A percentile compares a stretch with the other conserved stretches of the same genome.
Conservation (phyloP, 495 filamentous ascomycete genomes). For the Aspergillus sclerotioniger region DNA sequence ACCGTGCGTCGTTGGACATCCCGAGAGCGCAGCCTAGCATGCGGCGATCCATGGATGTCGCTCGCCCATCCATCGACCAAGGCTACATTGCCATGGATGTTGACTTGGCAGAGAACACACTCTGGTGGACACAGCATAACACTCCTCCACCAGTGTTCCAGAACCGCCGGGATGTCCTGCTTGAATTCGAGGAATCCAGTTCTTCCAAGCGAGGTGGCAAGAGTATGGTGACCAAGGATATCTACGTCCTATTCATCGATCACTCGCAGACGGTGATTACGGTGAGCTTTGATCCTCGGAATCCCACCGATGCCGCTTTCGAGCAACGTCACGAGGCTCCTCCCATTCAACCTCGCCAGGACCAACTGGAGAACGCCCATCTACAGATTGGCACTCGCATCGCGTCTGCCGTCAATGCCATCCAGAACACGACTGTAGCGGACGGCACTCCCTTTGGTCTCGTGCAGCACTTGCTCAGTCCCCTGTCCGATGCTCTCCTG, state of each 20-base stretch:
- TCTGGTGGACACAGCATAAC: constrained; percentile 79
- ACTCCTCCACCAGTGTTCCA: constrained; percentile 78
- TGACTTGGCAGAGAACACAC: constrained; percentile 66
- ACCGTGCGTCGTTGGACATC: constrained; percentile 70
- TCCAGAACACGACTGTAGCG: constrained; percentile 76
- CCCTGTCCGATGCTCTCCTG: constrained; percentile 68
- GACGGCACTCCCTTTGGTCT: constrained; percentile 79
- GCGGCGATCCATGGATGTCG: constrained; percentile 72
- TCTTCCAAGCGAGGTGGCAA: constrained; percentile 66
- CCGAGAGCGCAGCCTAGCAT: constrained; percentile 46
- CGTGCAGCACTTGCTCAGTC: constrained; percentile 71
- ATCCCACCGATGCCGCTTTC: constrained; percentile 66
- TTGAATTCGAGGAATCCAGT: constrained; percentile 76
- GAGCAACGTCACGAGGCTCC: constrained; percentile 88
- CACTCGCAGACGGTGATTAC: constrained; percentile 93
- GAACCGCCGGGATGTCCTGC: constrained; percentile 77
- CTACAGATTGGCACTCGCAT: constrained; percentile 73
- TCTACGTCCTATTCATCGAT: constrained; percentile 87
- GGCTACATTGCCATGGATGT: constrained; percentile 84
- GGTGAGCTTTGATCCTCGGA: constrained; percentile 71
- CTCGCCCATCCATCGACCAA: constrained; percentile 65
- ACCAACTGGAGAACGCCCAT: constrained; percentile 86
- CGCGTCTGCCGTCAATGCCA: constrained; percentile 59
- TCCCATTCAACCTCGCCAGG: constrained; percentile 81
- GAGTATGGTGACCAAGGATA: constrained; percentile 68